Evolutionary conservation across 1,284 basidiomycete species (phyloP).

Genomic region (Papiliotrema terrestris): DNA sequence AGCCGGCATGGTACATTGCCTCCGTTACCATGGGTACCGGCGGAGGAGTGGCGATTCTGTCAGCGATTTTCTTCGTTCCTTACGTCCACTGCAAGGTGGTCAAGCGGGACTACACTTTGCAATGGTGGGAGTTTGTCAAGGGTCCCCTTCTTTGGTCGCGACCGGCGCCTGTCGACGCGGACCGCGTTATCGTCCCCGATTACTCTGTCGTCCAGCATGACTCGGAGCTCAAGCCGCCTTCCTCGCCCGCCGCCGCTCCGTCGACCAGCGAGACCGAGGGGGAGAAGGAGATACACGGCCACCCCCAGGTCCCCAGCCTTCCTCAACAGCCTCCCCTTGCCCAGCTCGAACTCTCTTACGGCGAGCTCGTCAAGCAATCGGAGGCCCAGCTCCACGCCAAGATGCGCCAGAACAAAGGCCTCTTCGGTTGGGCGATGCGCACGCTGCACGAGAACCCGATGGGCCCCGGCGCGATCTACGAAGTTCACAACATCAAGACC

Average conservation of each 20-base stretch:
- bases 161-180: constrained; percentile 32
- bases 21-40: constrained; percentile 48
- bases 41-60: constrained; percentile 42
- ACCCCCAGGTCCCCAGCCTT: not conserved
- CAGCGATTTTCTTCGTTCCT: constrained; percentile 52
- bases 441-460: constrained; percentile 34
- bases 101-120: constrained; percentile 49
- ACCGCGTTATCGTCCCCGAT: constrained; percentile 37
- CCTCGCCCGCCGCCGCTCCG: not conserved
- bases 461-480: constrained; percentile 35
- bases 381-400: constrained; percentile 33
- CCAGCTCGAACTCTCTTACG: constrained; percentile 14
- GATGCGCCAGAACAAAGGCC: constrained; percentile 25
- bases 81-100: constrained; percentile 51
- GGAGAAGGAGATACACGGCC: constrained; percentile 10
- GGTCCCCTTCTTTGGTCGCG: constrained; percentile 50
- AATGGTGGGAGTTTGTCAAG: constrained; percentile 49
- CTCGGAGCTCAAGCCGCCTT: constrained; percentile 10
- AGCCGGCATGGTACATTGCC: constrained; percentile 39
- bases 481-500: constrained; percentile 27
- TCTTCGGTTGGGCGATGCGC: constrained; percentile 40
- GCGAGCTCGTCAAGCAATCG: constrained; percentile 20
- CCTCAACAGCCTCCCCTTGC: constrained; percentile 1
- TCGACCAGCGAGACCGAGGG: constrained; percentile 2
- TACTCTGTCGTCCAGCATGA: constrained; percentile 43